These are phyloP conservation scores for Bipolaris gigantea DNA, from an alignment of 2,329 filamentous ascomycete genomes.

Conservation along the genomic window DNA sequence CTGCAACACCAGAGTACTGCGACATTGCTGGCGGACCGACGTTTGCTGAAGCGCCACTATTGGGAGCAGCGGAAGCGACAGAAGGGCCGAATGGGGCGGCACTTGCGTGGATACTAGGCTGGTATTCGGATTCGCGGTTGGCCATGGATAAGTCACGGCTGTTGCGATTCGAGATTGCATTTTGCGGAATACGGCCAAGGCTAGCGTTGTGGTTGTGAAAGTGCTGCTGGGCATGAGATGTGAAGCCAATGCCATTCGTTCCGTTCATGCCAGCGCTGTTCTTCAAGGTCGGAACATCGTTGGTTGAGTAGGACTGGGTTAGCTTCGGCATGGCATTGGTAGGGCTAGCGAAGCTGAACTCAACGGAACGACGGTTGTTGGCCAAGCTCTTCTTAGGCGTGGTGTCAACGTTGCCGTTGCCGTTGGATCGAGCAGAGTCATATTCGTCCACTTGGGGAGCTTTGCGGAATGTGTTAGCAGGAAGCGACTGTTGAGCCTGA, in stretches of 20 bases:
- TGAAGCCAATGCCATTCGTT: conserved; percentile 33
- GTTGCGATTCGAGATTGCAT: conserved; percentile 67
- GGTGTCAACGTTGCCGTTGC: conserved; percentile 47
- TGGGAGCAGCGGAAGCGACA: conserved; percentile 43
- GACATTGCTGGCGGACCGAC: conserved; percentile 38
- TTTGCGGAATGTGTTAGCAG: conserved; percentile 56
- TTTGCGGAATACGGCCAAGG: conserved; percentile 75
- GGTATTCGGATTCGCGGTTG: conserved; percentile 52
- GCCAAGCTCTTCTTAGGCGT: conserved; percentile 45
- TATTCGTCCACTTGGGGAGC: conserved; percentile 41
- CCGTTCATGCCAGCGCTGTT: conserved; percentile 58
- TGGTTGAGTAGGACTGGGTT: conserved; percentile 86
- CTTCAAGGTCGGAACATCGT: conserved; percentile 85
- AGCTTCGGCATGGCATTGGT: conserved; percentile 69
- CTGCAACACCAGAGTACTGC: conserved; percentile 34
- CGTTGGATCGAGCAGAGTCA: conserved; percentile 40
- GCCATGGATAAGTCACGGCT: conserved; percentile 68
- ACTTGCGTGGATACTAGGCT: conserved; percentile 76
- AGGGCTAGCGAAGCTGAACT: conserved; percentile 57
- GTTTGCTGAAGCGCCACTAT: conserved; percentile 26
- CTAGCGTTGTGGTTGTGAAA: conserved; percentile 76
- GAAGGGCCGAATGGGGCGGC: conserved; percentile 77
- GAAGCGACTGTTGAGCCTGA: conserved; percentile 62
- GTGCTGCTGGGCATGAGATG: conserved; percentile 61
- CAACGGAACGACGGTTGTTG: conserved; percentile 53